Percentiles rank a stretch among this genome's conserved stretches.
phyloP scores from a whole-genome alignment of 148 eudicot genomes.

The Diospyros kaki region DNA sequence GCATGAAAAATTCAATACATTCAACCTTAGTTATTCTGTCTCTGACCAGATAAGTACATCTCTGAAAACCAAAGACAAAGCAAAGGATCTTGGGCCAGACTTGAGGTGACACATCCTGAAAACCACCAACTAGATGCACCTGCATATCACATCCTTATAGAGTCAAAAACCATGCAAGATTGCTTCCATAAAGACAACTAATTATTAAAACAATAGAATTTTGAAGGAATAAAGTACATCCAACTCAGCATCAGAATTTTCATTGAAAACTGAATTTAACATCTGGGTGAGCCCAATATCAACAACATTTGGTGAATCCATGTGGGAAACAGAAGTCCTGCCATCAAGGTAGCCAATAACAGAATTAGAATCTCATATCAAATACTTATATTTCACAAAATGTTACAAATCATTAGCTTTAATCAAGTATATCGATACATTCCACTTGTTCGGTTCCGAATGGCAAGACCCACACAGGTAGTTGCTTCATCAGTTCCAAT shows the following conservation, averaged over 20 bases:
- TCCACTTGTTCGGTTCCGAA: conserved; percentile 76
- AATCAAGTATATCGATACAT: conserved; percentile 38
- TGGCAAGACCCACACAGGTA: conserved; percentile 86
- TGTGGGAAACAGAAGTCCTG: conserved; percentile 79
- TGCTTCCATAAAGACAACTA: background rate
- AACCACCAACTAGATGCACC: conserved; percentile 93
- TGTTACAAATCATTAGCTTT: background rate
- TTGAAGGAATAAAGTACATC: conserved; percentile 47
- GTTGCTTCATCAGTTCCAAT: conserved; percentile 96
- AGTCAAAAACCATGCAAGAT: conserved; percentile 10
- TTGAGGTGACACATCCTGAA: conserved; percentile 54
- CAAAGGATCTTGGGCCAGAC: conserved; percentile 39
- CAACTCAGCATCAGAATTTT: conserved; percentile 40
- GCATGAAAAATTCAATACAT: conserved; percentile 20
- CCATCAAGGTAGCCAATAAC: conserved; percentile 11
- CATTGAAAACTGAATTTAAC: conserved; percentile 53
- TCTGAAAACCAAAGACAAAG: conserved; percentile 19
- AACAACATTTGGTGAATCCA: conserved; percentile 79
- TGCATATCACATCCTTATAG: conserved; percentile 30
- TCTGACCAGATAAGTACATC: conserved; percentile 8
- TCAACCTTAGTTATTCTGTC: conserved; percentile 14
- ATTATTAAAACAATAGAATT: background rate
- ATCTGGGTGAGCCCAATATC: conserved; percentile 80
- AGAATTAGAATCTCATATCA: conserved; percentile 4
- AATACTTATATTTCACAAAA: background rate